These are phyloP conservation scores for Hemileia vastatrix DNA, from an alignment of 1,284 basidiomycete species.

Conservation along the genomic window DNA sequence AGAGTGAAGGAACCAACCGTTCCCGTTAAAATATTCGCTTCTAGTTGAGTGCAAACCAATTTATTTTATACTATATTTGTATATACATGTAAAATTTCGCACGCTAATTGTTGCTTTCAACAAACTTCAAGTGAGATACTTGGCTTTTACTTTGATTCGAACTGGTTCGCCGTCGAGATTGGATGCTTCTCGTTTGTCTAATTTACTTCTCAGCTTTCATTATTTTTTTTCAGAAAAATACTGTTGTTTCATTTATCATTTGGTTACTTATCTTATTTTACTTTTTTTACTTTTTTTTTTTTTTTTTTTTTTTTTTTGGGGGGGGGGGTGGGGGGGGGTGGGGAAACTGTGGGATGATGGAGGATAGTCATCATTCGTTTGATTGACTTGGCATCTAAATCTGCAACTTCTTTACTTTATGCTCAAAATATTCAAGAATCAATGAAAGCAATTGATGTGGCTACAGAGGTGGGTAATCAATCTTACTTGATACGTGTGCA, in stretches of 20 bases:
- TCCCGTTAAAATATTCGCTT: conserved; percentile 7
- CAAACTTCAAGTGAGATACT: conserved; percentile 3
- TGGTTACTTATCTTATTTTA: not conserved
- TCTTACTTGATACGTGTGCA: too few species aligned
- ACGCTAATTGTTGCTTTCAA: not conserved
- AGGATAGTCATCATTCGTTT: conserved; percentile 15
- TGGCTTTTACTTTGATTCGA: conserved; percentile 10
- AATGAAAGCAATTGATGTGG: conserved; percentile 17
- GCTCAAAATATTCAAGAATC: conserved; percentile 12
- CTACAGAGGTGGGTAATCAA: conserved; percentile 16
- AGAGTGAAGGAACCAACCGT: not conserved
- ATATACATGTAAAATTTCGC: not conserved
- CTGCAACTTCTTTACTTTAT: conserved; percentile 9
- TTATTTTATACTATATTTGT: too few species aligned
- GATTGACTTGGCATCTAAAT: conserved; percentile 13
- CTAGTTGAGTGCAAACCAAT: too few species aligned
- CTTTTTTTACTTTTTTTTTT: too few species aligned
- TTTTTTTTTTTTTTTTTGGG: too few species aligned
- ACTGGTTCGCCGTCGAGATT: conserved; percentile 4
- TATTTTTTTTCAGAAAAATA: not conserved
- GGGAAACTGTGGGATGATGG: too few species aligned
- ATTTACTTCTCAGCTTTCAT: not conserved
- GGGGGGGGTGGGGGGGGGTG: too few species aligned
- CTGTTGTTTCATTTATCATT: not conserved
- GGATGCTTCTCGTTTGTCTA: not conserved